phyloP scores from a whole-genome alignment of 2,329 filamentous ascomycete species.

The Xylariaceae sp. region DNA sequence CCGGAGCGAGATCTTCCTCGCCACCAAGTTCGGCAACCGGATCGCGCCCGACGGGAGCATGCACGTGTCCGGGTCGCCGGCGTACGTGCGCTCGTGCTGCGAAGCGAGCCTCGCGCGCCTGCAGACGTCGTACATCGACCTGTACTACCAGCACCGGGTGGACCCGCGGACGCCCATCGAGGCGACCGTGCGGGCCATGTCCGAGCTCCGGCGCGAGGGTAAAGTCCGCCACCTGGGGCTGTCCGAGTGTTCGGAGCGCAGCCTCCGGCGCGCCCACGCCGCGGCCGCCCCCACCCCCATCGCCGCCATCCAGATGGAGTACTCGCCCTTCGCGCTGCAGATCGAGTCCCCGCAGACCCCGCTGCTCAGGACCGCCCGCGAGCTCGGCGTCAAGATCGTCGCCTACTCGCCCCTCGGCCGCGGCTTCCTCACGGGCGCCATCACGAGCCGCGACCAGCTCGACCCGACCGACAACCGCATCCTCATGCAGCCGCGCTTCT shows the following conservation, averaged over 20 bases:
- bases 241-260: slow-evolving; percentile 40
- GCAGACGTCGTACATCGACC: slow-evolving; percentile 45
- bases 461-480: slow-evolving; percentile 35
- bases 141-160: slow-evolving; percentile 48
- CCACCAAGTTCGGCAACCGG: slow-evolving; percentile 47
- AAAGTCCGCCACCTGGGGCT: slow-evolving; percentile 49
- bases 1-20: slow-evolving; percentile 44
- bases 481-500: slow-evolving; percentile 38
- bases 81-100: slow-evolving; percentile 27
- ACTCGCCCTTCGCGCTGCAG: slow-evolving; percentile 47
- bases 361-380: slow-evolving; percentile 45
- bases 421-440: slow-evolving; percentile 46
- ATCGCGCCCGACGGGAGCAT: slow-evolving; percentile 19
- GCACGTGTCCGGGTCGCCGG: slow-evolving; percentile 20
- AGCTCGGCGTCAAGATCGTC: slow-evolving; percentile 49
- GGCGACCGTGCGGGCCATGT: slow-evolving; percentile 45
- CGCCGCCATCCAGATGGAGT: slow-evolving; percentile 47
- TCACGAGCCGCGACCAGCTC: slow-evolving; percentile 40
- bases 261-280: slow-evolving; percentile 42
- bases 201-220: slow-evolving; percentile 41
- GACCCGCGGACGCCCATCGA: slow-evolving; percentile 41
- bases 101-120: slow-evolving; percentile 39
- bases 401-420: slow-evolving; percentile 52
- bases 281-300: slow-evolving; percentile 46
- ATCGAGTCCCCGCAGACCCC: slow-evolving; percentile 48